Evolutionary conservation across 192 early-diverging fungal genomes (phyloP), one percentile per base, ranked within the genome.

Genomic region (Coemansia sp.): DNA sequence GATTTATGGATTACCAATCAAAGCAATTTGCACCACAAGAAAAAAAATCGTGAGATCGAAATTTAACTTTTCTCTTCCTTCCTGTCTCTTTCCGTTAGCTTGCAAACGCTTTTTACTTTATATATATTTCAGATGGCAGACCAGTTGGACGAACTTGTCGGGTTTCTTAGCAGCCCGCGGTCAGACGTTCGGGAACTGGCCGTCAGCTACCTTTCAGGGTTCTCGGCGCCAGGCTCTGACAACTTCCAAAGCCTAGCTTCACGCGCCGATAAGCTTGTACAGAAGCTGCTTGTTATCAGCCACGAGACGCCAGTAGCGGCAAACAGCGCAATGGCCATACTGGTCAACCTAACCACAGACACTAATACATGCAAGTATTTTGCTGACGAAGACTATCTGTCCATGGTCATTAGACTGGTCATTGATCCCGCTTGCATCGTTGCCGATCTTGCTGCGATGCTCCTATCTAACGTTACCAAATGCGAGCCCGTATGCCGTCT

Each of bases 401-500:
- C 84, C 27, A 83, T 88, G 68, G 57, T 96, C 1, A 80, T 90
- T 45, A 66, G 82, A 14, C 62, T 87, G 50, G 89, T 95, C 44
- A 84, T 88, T 42, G 81, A 85, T 36, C 85, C 91, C 2, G 81
- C 72, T 20, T 84, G 82, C 20, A 81, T 93, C 14, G 60, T 93
- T 13, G 87, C 92, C 7, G 94, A 96, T 74, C 76, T 92, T 1
- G 55, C 55, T 22, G 73, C 89, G 61, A 94, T 97, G 94, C 81
- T 96, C 14, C 70, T 98, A 25, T 95, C 94, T 59, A 98, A 98
- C 70, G 74, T 95, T 57, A 87, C 94, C 45, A 94, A 95, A 61
- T 54, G 83, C 57, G 88, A 86, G 41, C 38, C 56, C 3, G 79
- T 88, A 23, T 75, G 85, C 50, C 59, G 68, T 11, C 84, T 85